phyloP scores from a whole-genome alignment of 257 asterid species.

The Avicennia marina region DNA sequence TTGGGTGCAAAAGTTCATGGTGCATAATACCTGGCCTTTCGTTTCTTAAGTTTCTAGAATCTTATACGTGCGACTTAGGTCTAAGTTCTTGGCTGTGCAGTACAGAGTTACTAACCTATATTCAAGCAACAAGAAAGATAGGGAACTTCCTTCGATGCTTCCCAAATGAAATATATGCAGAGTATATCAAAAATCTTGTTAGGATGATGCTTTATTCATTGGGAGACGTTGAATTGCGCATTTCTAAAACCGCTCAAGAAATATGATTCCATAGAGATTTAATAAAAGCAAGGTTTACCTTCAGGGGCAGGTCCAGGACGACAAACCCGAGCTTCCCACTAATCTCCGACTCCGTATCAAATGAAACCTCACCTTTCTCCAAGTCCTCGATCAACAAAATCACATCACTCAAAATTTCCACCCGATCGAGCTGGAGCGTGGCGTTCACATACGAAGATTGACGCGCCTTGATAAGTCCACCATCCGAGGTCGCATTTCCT shows the following conservation, averaged over 20 bases:
- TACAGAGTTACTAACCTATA: no score
- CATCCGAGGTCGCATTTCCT: constrained; percentile 53
- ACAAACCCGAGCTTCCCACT: constrained; percentile 53
- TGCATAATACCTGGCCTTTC: no score
- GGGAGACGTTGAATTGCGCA: not conserved
- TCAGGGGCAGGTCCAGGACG: constrained; percentile 53
- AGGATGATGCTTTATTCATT: no score
- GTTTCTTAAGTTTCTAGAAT: no score
- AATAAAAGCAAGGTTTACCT: constrained; percentile 38
- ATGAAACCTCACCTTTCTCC: constrained; percentile 52
- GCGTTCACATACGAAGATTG: constrained; percentile 66
- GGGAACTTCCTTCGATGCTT: no score
- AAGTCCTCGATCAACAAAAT: constrained; percentile 63
- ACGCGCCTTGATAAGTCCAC: constrained; percentile 55
- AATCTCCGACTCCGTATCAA: constrained; percentile 63
- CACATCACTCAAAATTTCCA: constrained; percentile 57
- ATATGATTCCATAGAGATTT: not conserved
- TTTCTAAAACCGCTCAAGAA: no score
- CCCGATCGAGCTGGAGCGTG: constrained; percentile 61
- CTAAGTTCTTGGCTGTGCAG: no score
- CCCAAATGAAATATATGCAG: no score
- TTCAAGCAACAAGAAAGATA: no score
- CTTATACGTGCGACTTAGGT: no score
- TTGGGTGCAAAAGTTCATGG: no score
- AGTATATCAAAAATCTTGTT: no score